Conservation (phyloP, 176 grass and related monocot genomes). For the Areca catechu region DNA sequence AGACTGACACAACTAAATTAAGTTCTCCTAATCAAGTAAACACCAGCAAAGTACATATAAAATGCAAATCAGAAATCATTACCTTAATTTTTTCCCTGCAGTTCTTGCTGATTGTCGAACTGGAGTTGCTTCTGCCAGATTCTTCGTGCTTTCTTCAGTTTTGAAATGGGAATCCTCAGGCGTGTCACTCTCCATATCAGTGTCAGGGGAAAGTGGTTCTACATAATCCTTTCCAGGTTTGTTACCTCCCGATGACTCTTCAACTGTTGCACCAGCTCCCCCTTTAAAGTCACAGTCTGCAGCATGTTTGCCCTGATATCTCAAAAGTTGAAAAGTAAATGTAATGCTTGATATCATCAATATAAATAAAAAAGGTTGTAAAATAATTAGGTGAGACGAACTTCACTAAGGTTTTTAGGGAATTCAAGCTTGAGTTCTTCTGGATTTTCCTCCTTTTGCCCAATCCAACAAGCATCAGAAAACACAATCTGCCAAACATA, state of each 20-base stretch:
- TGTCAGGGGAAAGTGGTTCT: slow-evolving; percentile 38
- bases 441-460: slow-evolving; percentile 71
- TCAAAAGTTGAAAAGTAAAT: slow-evolving; percentile 10
- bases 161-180: slow-evolving; percentile 34
- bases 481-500: slow-evolving; percentile 78
- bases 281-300: slow-evolving; percentile 90
- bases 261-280: slow-evolving; percentile 49
- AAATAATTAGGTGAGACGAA: slow-evolving; percentile 8
- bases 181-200: slow-evolving; percentile 31
- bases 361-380: background rate
- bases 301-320: slow-evolving; percentile 25
- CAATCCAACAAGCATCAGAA: slow-evolving; percentile 83
- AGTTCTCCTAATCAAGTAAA: too few species aligned
- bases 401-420: slow-evolving; percentile 53
- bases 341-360: background rate
- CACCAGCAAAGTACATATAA: background rate
- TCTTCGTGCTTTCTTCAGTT: slow-evolving; percentile 26
- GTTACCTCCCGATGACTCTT: slow-evolving; percentile 17
- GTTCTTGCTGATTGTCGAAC: slow-evolving; percentile 74
- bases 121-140: slow-evolving; percentile 26
- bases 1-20: too few species aligned
- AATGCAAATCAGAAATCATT: background rate
- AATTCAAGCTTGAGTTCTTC: slow-evolving; percentile 65
- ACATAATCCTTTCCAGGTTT: slow-evolving; percentile 31
- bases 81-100: slow-evolving; percentile 52